These are phyloP conservation scores for Saccharomyces uvarum DNA, from an alignment of 1,139 yeast genomes.

Conservation along the genomic window DNA sequence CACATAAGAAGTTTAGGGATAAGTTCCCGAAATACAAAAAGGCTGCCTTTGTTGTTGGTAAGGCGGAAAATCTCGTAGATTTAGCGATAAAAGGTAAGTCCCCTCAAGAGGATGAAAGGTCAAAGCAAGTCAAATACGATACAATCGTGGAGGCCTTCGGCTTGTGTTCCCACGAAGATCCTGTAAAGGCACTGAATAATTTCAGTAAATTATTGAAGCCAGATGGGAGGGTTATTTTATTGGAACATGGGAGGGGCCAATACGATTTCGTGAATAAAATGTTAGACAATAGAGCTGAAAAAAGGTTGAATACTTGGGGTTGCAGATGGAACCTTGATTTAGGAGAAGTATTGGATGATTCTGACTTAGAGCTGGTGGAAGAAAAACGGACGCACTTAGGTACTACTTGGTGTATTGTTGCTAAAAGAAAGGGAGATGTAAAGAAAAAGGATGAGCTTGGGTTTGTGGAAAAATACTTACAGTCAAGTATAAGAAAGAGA, in stretches of 20 bases:
- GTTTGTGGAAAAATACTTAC: constrained; percentile 41
- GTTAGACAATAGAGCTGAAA: constrained; percentile 74
- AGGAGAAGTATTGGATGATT: constrained; percentile 71
- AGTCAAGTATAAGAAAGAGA: constrained; percentile 19
- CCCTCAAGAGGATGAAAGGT: constrained; percentile 3
- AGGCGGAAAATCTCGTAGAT: constrained; percentile 71
- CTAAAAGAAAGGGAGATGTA: constrained; percentile 64
- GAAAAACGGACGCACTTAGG: constrained; percentile 82
- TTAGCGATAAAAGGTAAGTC: constrained; percentile 37
- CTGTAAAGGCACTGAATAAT: constrained; percentile 69
- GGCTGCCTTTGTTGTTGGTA: constrained; percentile 86
- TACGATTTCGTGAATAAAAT: constrained; percentile 72
- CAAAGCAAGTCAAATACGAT: constrained; percentile 55
- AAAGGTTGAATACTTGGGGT: constrained; percentile 88
- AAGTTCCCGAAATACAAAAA: constrained; percentile 56
- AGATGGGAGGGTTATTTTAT: constrained; percentile 78
- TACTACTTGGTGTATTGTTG: constrained; percentile 82
- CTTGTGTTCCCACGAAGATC: constrained; percentile 90
- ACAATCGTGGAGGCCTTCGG: constrained; percentile 93
- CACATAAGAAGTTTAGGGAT: constrained; percentile 64
- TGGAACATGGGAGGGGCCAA: constrained; percentile 88
- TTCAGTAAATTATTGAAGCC: constrained; percentile 71
- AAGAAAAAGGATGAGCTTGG: constrained; percentile 41
- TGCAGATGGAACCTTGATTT: constrained; percentile 96
- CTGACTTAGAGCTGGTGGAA: constrained; percentile 76